phyloP scores from a whole-genome alignment of 768 basidiomycete genomes.

The Suillus placidus region DNA sequence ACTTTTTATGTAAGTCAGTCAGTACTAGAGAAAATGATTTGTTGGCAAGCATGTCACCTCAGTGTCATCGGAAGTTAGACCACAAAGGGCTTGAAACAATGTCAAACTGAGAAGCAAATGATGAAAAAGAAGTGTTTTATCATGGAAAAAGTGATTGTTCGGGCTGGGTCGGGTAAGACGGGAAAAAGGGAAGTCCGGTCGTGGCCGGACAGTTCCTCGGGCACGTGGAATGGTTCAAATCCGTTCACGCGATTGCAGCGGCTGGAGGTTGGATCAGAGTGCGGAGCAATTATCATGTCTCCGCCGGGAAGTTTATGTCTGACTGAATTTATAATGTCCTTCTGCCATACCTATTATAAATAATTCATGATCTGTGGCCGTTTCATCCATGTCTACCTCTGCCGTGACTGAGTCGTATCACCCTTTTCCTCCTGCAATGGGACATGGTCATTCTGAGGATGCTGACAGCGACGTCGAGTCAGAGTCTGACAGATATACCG shows the following conservation, averaged over 20 bases:
- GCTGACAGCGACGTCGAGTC: constrained; percentile 45
- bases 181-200: constrained; percentile 10
- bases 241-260: constrained; percentile 33
- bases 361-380: constrained; percentile 5
- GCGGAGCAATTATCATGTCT: constrained; percentile 36
- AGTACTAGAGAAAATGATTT: neutral
- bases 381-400: constrained; percentile 19
- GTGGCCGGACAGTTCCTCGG: constrained; percentile 23
- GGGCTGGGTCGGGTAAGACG: neutral
- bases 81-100: neutral
- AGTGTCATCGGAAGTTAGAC: neutral
- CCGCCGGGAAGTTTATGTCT: constrained; percentile 30
- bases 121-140: constrained; percentile 5
- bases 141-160: neutral
- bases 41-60: neutral
- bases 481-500: constrained; percentile 47
- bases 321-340: constrained; percentile 11
- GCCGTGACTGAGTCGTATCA: constrained; percentile 16
- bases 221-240: constrained; percentile 19
- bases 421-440: constrained; percentile 10
- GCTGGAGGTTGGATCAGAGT: constrained; percentile 15
- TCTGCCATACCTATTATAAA: constrained; percentile 3
- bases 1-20: neutral
- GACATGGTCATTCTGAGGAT: constrained; percentile 40
- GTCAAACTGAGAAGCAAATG: neutral